Percentiles rank a stretch among this genome's conserved stretches.
These are phyloP conservation scores for Stromatinia cepivora DNA, from an alignment of 2,329 filamentous ascomycete species.

Conservation along the genomic window DNA sequence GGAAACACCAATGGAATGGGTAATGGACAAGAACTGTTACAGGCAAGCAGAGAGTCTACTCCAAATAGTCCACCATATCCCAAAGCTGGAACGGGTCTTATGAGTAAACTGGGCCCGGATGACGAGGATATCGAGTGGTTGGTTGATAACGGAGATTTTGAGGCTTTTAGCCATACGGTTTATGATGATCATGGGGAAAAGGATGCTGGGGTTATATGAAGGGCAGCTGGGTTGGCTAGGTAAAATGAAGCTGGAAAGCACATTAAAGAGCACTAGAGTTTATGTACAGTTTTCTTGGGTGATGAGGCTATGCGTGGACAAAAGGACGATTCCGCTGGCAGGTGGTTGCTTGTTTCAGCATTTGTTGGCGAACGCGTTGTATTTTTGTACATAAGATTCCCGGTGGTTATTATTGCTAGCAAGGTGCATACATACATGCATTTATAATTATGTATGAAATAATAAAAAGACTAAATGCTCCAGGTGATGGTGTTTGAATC, in stretches of 20 bases:
- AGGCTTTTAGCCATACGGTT: slow-evolving; percentile 41
- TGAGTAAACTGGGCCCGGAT: slow-evolving; percentile 52
- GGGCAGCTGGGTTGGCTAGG: background rate
- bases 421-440: background rate
- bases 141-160: slow-evolving; percentile 52
- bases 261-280: background rate
- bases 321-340: background rate
- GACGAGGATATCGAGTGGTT: slow-evolving; percentile 61
- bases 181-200: slow-evolving; percentile 36
- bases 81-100: slow-evolving; percentile 61
- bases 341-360: background rate
- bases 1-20: slow-evolving; percentile 33
- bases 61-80: slow-evolving; percentile 62
- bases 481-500: background rate
- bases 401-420: background rate
- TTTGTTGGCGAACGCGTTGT: background rate
- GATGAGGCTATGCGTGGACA: background rate
- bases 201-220: slow-evolving; percentile 7
- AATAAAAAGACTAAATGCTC: background rate
- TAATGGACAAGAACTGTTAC: slow-evolving; percentile 27
- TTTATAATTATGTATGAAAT: background rate
- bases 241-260: background rate
- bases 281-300: background rate
- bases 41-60: slow-evolving; percentile 50
- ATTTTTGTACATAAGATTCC: background rate